Percentiles rank a stretch among this genome's conserved stretches.
phyloP scores from a whole-genome alignment of 164 flowering plant species.

The Taxillus chinensis region DNA sequence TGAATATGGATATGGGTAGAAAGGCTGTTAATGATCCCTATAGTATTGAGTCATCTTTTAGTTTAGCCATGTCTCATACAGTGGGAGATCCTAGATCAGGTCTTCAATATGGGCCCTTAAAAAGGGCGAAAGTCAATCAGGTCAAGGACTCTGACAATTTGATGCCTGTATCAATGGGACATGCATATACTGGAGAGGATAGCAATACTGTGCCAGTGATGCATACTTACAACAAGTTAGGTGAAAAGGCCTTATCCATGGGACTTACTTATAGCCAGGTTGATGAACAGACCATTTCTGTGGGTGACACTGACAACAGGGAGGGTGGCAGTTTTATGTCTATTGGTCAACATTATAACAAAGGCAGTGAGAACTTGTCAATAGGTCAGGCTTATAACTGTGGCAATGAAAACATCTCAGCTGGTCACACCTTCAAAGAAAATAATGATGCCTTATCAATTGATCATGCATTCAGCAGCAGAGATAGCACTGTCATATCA shows the following conservation, averaged over 20 bases:
- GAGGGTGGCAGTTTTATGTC: slow-evolving; percentile 20
- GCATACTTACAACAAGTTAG: slow-evolving; percentile 18
- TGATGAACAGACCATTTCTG: slow-evolving; percentile 15
- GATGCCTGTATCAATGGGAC: slow-evolving; percentile 18
- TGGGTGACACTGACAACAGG: slow-evolving; percentile 12
- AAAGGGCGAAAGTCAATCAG: slow-evolving; percentile 32
- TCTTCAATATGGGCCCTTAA: slow-evolving; percentile 21
- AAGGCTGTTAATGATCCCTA: slow-evolving; percentile 17
- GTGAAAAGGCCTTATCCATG: slow-evolving; percentile 14
- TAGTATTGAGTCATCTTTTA: slow-evolving; percentile 25
- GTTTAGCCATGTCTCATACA: slow-evolving; percentile 25
- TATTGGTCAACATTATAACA: slow-evolving; percentile 22
- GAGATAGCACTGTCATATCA: slow-evolving; percentile 18
- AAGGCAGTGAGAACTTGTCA: slow-evolving; percentile 14
- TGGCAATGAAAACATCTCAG: slow-evolving; percentile 8
- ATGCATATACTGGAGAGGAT: slow-evolving; percentile 12
- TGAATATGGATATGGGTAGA: slow-evolving; percentile 12
- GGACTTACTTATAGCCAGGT: slow-evolving; percentile 18
- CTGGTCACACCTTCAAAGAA: slow-evolving; percentile 4
- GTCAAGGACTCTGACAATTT: slow-evolving; percentile 29
- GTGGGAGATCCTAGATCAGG: slow-evolving; percentile 24
- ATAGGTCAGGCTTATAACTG: slow-evolving; percentile 16
- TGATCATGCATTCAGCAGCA: slow-evolving; percentile 12
- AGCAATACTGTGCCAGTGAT: slow-evolving; percentile 6
- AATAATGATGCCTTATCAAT: not conserved